phyloP scores from a whole-genome alignment of 495 filamentous ascomycete species.

The Ramalina peruviana region DNA sequence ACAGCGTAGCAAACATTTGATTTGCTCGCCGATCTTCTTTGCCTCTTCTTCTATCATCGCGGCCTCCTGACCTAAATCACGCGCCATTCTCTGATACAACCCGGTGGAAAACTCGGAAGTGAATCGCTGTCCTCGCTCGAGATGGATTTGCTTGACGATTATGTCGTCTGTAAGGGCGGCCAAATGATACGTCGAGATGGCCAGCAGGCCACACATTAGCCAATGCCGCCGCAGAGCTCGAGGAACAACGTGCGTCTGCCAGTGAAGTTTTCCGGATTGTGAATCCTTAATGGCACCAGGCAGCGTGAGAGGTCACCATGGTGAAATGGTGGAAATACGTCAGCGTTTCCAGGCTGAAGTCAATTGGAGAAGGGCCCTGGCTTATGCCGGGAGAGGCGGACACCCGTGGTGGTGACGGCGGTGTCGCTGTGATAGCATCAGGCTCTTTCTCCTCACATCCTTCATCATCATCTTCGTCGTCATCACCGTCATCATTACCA shows the following conservation, averaged over 20 bases:
- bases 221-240: slow-evolving; percentile 18
- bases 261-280: slow-evolving; percentile 4
- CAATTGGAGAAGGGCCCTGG: background rate
- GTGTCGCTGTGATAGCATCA: background rate
- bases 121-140: background rate
- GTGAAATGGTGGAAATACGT: slow-evolving; percentile 27
- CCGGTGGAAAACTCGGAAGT: background rate
- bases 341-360: slow-evolving; percentile 20
- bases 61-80: background rate
- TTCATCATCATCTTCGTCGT: background rate
- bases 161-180: slow-evolving; percentile 9
- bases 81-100: background rate
- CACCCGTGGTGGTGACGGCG: background rate
- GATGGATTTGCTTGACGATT: background rate
- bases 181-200: slow-evolving; percentile 20
- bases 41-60: slow-evolving; percentile 1
- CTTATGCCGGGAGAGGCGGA: background rate
- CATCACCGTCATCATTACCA: background rate
- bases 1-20: slow-evolving; percentile 11
- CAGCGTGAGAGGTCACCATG: slow-evolving; percentile 22
- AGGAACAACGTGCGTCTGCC: slow-evolving; percentile 17
- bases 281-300: slow-evolving; percentile 10
- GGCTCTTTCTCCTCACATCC: background rate
- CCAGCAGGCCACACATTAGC: slow-evolving; percentile 20
- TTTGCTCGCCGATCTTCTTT: slow-evolving; percentile 5